phyloP scores from a whole-genome alignment of 2,329 filamentous ascomycete genomes.

The Exophiala alcalophila region DNA sequence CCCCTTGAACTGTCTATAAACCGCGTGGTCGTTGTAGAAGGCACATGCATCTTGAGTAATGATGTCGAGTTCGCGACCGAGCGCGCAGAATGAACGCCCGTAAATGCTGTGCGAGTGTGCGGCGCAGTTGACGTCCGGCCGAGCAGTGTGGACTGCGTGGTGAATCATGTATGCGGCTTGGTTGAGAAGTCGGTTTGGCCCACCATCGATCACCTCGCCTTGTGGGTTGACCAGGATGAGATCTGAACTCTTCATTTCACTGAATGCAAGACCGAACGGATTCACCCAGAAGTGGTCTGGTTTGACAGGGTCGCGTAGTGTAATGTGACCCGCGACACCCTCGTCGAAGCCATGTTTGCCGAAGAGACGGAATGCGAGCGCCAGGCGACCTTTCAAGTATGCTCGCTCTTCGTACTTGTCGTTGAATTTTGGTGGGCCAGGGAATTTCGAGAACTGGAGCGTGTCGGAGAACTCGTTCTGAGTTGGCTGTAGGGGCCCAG shows the following conservation, averaged over 20 bases:
- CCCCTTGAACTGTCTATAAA: slow-evolving; percentile 41
- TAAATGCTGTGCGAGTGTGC: slow-evolving; percentile 59
- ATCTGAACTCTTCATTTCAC: slow-evolving; percentile 41
- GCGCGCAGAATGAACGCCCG: slow-evolving; percentile 60
- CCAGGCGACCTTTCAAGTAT: slow-evolving; percentile 44
- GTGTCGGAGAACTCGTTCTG: too few species aligned
- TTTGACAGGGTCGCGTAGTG: slow-evolving; percentile 53
- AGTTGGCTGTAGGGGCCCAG: too few species aligned
- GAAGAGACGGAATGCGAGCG: slow-evolving; percentile 59
- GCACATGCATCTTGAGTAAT: slow-evolving; percentile 58
- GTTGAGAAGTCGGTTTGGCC: slow-evolving; percentile 41
- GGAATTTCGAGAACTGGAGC: too few species aligned
- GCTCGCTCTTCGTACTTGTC: slow-evolving; percentile 40
- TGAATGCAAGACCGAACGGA: slow-evolving; percentile 26
- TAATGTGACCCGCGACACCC: slow-evolving; percentile 60
- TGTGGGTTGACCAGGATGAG: slow-evolving; percentile 41
- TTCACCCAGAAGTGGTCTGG: slow-evolving; percentile 51
- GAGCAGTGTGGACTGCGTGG: slow-evolving; percentile 56
- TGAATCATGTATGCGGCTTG: slow-evolving; percentile 59
- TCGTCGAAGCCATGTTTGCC: slow-evolving; percentile 59
- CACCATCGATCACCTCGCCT: slow-evolving; percentile 42
- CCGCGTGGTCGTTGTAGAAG: slow-evolving; percentile 47
- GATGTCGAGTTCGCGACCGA: slow-evolving; percentile 59
- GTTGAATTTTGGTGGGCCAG: slow-evolving; percentile 18
- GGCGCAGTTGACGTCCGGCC: slow-evolving; percentile 58